Base-by-base conservation (phyloP, 495 filamentous ascomycete species). In the Penicillium angulare region DNA sequence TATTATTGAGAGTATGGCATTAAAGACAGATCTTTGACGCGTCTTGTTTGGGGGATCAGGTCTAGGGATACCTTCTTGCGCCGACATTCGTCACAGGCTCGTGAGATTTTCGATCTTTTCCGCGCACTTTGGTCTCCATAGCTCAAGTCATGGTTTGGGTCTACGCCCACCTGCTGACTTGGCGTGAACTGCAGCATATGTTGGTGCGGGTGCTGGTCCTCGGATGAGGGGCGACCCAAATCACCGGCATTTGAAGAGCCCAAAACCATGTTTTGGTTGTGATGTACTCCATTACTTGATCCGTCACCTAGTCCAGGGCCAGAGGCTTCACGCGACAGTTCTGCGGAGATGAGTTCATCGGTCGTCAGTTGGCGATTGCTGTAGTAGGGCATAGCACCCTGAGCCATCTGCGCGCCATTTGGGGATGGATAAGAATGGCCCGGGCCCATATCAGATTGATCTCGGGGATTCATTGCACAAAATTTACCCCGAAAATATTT, bases 71-170 rank as follows among this genome's bases (percentile, higher is more conserved):
- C 84, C 79, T 97, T 97, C 67, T 97, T 97, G 43, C 92, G 81
- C 42, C 92, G 81, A 62, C 92, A 97, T 61, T 97, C 92, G 68
- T 97, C 92, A 55, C 92, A 97, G 1, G 92, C 92, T 21, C 92
- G 78, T 2, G 92, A 96, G 0, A 95, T 91, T 69, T 97, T 97
- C 0, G 88, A 88, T 50, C 92, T 77, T 64, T 95, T 95, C 47
- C 87, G 86, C 8, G 87, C 84, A 39, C 82, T 88, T 41, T 73
- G 74, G 53, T 89, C 86, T 9, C 77, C 77, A 57, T 77, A 76
- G 47, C 69, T 76, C 32, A 72, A 32, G 39, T 75, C 74, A 40
- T 78, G 72, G 46, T 80, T 77, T 17, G 73, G 75, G 43, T 80
- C 77, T 31, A 79, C 72, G 38, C 75, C 74, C 3, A 75, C 74